Percentiles rank a stretch among this genome's conserved stretches.
These are phyloP conservation scores for Ophiostoma tasmaniense DNA, from an alignment of 2,329 filamentous ascomycete species.

Conservation along the genomic window DNA sequence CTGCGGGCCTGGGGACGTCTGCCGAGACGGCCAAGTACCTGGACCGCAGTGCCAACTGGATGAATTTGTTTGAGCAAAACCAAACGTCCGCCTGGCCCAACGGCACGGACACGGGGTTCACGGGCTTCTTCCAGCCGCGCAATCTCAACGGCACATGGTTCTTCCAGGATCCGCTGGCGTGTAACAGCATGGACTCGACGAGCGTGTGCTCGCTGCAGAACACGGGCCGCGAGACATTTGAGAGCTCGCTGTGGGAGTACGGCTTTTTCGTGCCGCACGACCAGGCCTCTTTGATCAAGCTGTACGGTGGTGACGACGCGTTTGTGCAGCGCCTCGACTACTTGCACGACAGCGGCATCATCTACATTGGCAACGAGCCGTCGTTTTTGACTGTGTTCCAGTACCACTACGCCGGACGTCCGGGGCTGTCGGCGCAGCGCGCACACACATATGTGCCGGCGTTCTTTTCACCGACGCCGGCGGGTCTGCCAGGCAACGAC, in stretches of 20 bases:
- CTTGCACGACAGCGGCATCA: conserved; percentile 54
- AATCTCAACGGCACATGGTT: conserved; percentile 58
- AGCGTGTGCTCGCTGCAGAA: conserved; percentile 52
- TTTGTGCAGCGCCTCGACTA: conserved; percentile 55
- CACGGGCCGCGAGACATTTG: conserved; percentile 60
- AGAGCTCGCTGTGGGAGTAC: conserved; percentile 65
- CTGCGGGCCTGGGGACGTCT: conserved; percentile 52
- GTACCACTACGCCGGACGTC: conserved; percentile 48
- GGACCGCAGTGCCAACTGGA: not conserved
- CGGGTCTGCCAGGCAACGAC: conserved; percentile 61
- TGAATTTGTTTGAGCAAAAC: conserved; percentile 53
- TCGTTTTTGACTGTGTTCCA: conserved; percentile 57
- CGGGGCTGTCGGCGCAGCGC: conserved; percentile 44
- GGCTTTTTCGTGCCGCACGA: conserved; percentile 55
- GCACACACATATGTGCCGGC: conserved; percentile 58
- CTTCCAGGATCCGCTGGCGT: conserved; percentile 57
- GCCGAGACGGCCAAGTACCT: not conserved
- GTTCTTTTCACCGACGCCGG: conserved; percentile 50
- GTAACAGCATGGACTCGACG: conserved; percentile 44
- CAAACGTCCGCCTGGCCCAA: conserved; percentile 46
- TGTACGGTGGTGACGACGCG: conserved; percentile 49
- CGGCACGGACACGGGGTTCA: conserved; percentile 46
- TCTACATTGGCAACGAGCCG: conserved; percentile 57
- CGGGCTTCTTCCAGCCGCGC: conserved; percentile 62
- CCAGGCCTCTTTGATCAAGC: conserved; percentile 44